Evolutionary conservation across 1,284 basidiomycete species (phyloP).

Genomic region (Phaffia rhodozyma): DNA sequence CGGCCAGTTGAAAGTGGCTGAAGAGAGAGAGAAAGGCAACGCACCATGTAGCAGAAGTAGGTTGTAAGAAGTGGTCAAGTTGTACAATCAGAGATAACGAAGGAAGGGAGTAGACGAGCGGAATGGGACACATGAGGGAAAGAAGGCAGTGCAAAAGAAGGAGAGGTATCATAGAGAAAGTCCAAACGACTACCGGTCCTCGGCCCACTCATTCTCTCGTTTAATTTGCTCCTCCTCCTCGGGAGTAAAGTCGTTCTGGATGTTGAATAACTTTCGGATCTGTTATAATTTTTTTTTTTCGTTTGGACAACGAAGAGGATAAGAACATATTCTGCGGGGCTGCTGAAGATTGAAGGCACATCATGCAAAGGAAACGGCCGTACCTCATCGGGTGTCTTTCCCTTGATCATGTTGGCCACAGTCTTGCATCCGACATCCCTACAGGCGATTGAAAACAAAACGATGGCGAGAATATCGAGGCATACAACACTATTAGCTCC

Average conservation of each 20-base stretch:
- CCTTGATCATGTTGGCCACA: constrained; percentile 99
- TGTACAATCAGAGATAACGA: neutral
- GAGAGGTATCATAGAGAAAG: neutral
- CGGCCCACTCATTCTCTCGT: constrained; percentile 82
- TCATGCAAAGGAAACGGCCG: neutral
- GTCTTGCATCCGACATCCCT: constrained; percentile 99
- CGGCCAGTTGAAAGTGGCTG: neutral
- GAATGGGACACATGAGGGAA: neutral
- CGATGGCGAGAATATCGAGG: constrained; percentile 1
- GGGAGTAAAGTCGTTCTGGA: constrained; percentile 95
- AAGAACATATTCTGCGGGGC: constrained; percentile 5
- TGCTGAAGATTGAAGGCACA: neutral
- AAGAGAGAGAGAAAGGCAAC: neutral
- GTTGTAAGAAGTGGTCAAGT: neutral
- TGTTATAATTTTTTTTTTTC: neutral
- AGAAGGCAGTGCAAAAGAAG: neutral
- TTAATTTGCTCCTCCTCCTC: constrained; percentile 99
- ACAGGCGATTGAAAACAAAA: constrained; percentile 18
- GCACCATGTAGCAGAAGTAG: too few relatives aligned
- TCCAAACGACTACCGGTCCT: constrained; percentile 28
- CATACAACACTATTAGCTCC: neutral
- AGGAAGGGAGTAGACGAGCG: too few relatives aligned
- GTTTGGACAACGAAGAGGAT: neutral
- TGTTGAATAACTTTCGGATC: constrained; percentile 34
- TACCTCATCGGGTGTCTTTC: constrained; percentile 86